Conservation (phyloP, 169 alveolate genomes). For the Plasmodium ovale region DNA sequence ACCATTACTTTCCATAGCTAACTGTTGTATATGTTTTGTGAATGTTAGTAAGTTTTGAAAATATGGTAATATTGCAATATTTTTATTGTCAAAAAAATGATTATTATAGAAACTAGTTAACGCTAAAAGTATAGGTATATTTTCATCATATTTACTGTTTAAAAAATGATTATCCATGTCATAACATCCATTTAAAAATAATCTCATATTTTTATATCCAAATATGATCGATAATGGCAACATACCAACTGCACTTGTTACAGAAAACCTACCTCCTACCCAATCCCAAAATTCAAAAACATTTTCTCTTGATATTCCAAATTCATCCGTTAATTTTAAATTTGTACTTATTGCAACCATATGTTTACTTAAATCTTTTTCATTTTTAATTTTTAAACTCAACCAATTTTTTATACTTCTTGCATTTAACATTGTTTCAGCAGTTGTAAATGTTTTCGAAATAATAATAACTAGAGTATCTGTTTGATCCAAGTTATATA, state of each 20-base stretch:
- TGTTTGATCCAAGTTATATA: slow-evolving; percentile 91
- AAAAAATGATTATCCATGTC: slow-evolving; percentile 93
- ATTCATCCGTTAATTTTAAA: slow-evolving; percentile 91
- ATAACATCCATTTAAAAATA: slow-evolving; percentile 88
- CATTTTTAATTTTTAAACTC: slow-evolving; percentile 83
- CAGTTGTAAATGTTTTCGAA: slow-evolving; percentile 99
- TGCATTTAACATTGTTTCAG: slow-evolving; percentile 99
- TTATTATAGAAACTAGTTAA: slow-evolving; percentile 96
- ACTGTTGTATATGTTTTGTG: slow-evolving; percentile 97
- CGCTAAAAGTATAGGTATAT: slow-evolving; percentile 96
- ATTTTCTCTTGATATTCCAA: slow-evolving; percentile 94
- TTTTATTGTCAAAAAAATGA: slow-evolving; percentile 88
- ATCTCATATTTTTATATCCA: slow-evolving; percentile 91
- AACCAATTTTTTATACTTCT: slow-evolving; percentile 93
- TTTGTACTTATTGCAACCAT: slow-evolving; percentile 96
- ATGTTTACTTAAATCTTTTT: slow-evolving; percentile 86
- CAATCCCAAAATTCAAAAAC: slow-evolving; percentile 99
- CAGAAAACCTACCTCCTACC: slow-evolving; percentile 99
- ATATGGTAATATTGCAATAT: slow-evolving; percentile 98
- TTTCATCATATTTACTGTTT: slow-evolving; percentile 86
- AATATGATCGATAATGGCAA: slow-evolving; percentile 95
- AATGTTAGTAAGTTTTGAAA: slow-evolving; percentile 94
- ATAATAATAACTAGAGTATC: slow-evolving; percentile 90
- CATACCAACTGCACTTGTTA: slow-evolving; percentile 98
- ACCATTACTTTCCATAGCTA: slow-evolving; percentile 99